Percentiles rank a stretch among this genome's conserved stretches.
phyloP scores from a whole-genome alignment of 352 stramenopile species.

The Sclerospora graminicola region DNA sequence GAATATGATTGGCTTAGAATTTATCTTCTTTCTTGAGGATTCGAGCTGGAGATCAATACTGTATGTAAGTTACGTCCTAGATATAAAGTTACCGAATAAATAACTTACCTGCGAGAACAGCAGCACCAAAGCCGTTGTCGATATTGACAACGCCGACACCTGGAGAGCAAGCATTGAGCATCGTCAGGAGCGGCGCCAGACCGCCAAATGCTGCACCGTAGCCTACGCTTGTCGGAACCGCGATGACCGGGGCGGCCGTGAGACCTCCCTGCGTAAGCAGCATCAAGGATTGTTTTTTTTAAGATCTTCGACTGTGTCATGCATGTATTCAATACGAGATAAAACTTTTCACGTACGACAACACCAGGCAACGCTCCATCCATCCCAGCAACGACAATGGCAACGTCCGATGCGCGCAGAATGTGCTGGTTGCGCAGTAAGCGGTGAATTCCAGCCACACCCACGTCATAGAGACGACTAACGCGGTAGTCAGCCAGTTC shows the following conservation, averaged over 20 bases:
- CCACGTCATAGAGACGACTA: slow-evolving; percentile 86
- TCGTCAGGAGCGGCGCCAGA: slow-evolving; percentile 92
- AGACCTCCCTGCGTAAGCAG: slow-evolving; percentile 48
- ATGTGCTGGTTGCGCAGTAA: slow-evolving; percentile 83
- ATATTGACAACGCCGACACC: slow-evolving; percentile 99
- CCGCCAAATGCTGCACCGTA: slow-evolving; percentile 84
- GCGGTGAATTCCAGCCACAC: slow-evolving; percentile 90
- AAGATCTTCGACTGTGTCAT: not conserved
- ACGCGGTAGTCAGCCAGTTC: slow-evolving; percentile 86
- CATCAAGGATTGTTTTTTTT: not conserved
- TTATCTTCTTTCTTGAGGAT: slow-evolving; percentile 16
- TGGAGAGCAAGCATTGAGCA: slow-evolving; percentile 96
- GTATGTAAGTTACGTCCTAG: not conserved
- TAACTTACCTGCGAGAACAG: slow-evolving; percentile 81
- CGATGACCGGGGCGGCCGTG: slow-evolving; percentile 75
- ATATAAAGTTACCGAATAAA: not conserved
- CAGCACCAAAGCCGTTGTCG: slow-evolving; percentile 97
- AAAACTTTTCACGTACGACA: slow-evolving; percentile 62
- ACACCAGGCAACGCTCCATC: slow-evolving; percentile 95
- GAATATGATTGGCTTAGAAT: slow-evolving; percentile 4
- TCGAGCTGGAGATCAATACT: slow-evolving; percentile 15
- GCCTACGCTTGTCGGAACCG: slow-evolving; percentile 91
- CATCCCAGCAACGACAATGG: slow-evolving; percentile 95
- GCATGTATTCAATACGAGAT: not conserved
- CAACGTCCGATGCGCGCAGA: slow-evolving; percentile 82